Evolutionary conservation across 2,329 filamentous ascomycete genomes (phyloP).

Genomic region (Monosporascus sp.): DNA sequence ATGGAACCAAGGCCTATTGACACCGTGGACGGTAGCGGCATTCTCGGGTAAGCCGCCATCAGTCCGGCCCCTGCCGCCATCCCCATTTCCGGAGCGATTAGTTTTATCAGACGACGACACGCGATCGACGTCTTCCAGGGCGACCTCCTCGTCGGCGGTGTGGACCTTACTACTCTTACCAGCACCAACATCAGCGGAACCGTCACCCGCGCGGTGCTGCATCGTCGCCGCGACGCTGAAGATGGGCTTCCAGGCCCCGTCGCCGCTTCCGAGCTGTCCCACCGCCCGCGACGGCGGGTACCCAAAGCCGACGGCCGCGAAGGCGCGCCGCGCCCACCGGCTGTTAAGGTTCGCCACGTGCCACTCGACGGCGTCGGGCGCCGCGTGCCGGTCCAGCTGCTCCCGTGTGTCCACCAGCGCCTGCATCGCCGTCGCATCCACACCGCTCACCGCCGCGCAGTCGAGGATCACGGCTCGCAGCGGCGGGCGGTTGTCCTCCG

Average conservation of each 20-base stretch:
- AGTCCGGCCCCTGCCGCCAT: conserved; percentile 18
- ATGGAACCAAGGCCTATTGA: conserved; percentile 49
- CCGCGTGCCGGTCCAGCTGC: conserved; percentile 46
- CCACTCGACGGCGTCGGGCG: conserved; percentile 40
- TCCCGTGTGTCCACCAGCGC: conserved; percentile 49
- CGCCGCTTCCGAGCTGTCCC: conserved; percentile 5
- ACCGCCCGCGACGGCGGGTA: conserved; percentile 16
- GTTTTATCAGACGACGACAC: conserved; percentile 5
- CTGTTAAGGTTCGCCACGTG: conserved; percentile 49
- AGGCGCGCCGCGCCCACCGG: conserved; percentile 51
- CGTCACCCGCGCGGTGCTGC: no score
- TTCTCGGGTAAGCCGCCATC: conserved; percentile 23
- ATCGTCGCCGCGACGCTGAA: conserved; percentile 20
- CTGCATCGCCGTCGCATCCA: conserved; percentile 52
- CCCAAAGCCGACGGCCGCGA: conserved; percentile 50
- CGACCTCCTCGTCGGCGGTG: conserved; percentile 1
- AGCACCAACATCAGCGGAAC: no score
- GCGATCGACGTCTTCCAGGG: not conserved
- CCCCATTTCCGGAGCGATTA: not conserved
- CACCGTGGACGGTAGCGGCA: conserved; percentile 36
- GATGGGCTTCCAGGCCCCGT: conserved; percentile 13
- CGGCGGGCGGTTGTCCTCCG: conserved; percentile 26
- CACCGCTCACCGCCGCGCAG: conserved; percentile 48
- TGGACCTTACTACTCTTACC: not conserved
- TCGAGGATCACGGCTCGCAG: conserved; percentile 51